Evolutionary conservation across 208 protist genomes (phyloP).

Genomic region (Plasmodiophora brassicae): DNA sequence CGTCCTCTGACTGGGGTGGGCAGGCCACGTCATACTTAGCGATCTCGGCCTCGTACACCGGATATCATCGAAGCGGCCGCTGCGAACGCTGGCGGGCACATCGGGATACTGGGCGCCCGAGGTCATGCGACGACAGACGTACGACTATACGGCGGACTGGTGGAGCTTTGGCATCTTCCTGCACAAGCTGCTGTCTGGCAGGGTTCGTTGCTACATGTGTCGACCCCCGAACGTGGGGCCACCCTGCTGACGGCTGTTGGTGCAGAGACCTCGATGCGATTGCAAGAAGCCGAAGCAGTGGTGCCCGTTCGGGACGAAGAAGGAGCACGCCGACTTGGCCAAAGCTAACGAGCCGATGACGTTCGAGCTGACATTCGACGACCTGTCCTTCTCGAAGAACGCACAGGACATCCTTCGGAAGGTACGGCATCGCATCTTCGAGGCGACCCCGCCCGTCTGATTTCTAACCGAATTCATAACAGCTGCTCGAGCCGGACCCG

Average conservation of each 20-base stretch:
- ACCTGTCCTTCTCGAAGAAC: neutral
- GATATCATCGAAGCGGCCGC: neutral
- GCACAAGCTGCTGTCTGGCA: conserved; percentile 34
- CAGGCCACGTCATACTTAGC: neutral
- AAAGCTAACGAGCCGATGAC: neutral
- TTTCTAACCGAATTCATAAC: neutral
- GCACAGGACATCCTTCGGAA: neutral
- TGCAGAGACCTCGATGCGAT: neutral
- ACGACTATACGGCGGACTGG: conserved; percentile 20
- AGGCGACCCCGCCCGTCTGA: neutral
- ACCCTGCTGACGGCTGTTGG: neutral
- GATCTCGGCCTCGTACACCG: neutral
- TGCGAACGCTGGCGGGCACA: neutral
- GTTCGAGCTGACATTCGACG: neutral
- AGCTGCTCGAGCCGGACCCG: conserved; percentile 29
- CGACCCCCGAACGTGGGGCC: neutral
- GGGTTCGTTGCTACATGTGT: neutral
- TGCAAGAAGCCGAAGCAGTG: neutral
- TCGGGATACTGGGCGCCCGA: neutral
- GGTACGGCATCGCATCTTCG: neutral
- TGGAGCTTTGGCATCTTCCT: conserved; percentile 37
- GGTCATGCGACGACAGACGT: neutral
- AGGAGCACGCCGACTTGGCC: neutral
- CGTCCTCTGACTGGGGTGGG: too few species aligned
- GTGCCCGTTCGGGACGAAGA: neutral